A percentile compares a stretch with the other conserved stretches of the same genome.
Conservation (phyloP, 495 filamentous ascomycete genomes). For the Letharia columbiana region DNA sequence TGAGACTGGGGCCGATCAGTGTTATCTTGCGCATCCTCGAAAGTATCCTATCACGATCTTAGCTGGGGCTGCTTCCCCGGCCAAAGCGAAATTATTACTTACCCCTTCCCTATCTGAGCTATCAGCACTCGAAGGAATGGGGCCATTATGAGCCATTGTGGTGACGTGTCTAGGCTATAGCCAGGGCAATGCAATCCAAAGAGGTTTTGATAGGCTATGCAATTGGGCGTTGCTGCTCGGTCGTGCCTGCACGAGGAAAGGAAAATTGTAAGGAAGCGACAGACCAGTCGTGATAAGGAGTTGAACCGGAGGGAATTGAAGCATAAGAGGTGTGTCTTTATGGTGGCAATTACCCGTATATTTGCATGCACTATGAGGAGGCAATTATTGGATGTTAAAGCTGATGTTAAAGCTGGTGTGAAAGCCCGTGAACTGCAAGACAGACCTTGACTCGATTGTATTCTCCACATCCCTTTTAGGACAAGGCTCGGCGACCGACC, state of each 20-base stretch:
- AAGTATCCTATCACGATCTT: conserved; percentile 52
- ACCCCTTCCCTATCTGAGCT: conserved; percentile 46
- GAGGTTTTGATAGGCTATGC: not conserved
- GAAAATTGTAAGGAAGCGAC: not conserved
- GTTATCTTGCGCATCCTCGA: conserved; percentile 66
- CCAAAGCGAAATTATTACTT: conserved; percentile 23
- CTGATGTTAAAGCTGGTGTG: not conserved
- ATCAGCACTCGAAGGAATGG: conserved; percentile 32
- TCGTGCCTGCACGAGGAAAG: conserved; percentile 3
- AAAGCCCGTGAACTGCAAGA: not conserved
- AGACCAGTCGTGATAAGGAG: not conserved
- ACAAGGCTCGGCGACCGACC: not conserved
- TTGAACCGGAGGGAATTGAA: not conserved
- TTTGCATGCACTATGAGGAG: not conserved
- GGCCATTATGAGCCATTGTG: conserved; percentile 20
- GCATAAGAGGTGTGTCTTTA: not conserved
- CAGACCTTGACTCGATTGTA: not conserved
- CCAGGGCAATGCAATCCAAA: not conserved
- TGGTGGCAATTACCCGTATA: not conserved
- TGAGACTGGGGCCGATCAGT: conserved; percentile 32
- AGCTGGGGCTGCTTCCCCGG: not conserved
- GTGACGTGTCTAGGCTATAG: not conserved
- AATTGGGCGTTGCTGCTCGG: not conserved
- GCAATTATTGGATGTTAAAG: not conserved
- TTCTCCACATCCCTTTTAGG: conserved; percentile 3